Conservation (phyloP, 371 early-diverging fungal species). For the Mucor irregularis region DNA sequence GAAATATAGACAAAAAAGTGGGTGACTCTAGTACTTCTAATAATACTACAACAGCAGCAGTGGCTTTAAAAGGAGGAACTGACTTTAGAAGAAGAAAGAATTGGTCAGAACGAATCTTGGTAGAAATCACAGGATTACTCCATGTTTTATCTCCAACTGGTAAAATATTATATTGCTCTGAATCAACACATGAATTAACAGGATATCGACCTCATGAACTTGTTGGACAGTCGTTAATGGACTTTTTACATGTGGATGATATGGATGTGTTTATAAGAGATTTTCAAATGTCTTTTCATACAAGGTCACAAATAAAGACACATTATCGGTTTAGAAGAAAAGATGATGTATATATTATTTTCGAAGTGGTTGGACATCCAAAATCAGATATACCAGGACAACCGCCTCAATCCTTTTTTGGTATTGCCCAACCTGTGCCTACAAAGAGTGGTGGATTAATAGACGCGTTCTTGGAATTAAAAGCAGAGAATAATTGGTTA, state of each 20-base stretch:
- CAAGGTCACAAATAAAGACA: slow-evolving; percentile 39
- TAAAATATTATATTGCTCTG: slow-evolving; percentile 59
- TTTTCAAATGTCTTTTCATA: slow-evolving; percentile 48
- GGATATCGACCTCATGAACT: slow-evolving; percentile 64
- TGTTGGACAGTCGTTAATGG: slow-evolving; percentile 50
- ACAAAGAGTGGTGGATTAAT: slow-evolving; percentile 47
- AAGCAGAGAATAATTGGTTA: slow-evolving; percentile 57
- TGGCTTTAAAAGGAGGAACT: slow-evolving; percentile 18
- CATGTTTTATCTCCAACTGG: slow-evolving; percentile 62
- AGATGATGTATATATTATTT: slow-evolving; percentile 47
- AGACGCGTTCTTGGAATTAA: slow-evolving; percentile 57
- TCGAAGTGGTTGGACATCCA: slow-evolving; percentile 56
- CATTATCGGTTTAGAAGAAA: slow-evolving; percentile 56
- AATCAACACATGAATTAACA: slow-evolving; percentile 53
- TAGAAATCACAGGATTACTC: slow-evolving; percentile 62
- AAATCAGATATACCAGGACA: slow-evolving; percentile 28
- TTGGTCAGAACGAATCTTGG: slow-evolving; percentile 56
- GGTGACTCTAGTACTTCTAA: not conserved
- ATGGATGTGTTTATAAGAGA: slow-evolving; percentile 52
- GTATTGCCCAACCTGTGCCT: slow-evolving; percentile 55
- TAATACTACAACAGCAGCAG: not conserved
- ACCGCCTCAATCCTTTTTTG: slow-evolving; percentile 48
- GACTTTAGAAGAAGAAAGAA: slow-evolving; percentile 58
- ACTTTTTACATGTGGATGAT: slow-evolving; percentile 65
- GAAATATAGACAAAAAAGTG: no score